Evolutionary conservation across 2,329 filamentous ascomycete genomes (phyloP).

Genomic region (Paraconiothyrium brasiliense): DNA sequence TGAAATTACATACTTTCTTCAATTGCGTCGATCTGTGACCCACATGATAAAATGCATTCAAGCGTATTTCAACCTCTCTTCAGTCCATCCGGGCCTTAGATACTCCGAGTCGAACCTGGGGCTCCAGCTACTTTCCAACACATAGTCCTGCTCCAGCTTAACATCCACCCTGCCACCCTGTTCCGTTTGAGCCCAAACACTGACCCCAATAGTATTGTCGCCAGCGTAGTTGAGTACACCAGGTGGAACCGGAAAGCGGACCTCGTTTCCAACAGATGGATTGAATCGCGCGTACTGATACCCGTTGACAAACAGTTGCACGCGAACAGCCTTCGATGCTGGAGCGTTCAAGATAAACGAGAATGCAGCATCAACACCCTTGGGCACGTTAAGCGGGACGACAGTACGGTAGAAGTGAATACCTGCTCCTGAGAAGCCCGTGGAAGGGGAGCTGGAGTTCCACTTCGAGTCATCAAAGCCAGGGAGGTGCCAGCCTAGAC

Average conservation of each 20-base stretch:
- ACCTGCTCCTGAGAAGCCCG: conserved; percentile 60
- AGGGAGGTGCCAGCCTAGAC: conserved; percentile 68
- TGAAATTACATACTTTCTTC: too few species aligned
- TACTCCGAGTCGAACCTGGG: conserved; percentile 59
- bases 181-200: conserved; percentile 67
- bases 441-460: conserved; percentile 47
- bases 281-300: conserved; percentile 71
- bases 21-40: not conserved
- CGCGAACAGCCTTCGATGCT: conserved; percentile 57
- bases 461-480: conserved; percentile 62
- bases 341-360: conserved; percentile 63
- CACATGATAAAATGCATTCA: conserved; percentile 18
- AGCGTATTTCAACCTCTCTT: conserved; percentile 45
- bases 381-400: conserved; percentile 61
- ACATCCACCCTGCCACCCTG: conserved; percentile 61
- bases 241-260: conserved; percentile 67
- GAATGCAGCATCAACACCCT: conserved; percentile 64
- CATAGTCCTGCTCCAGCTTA: conserved; percentile 64
- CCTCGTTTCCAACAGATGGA: conserved; percentile 69
- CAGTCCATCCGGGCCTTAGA: conserved; percentile 62
- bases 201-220: conserved; percentile 66
- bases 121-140: conserved; percentile 63
- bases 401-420: conserved; percentile 66
- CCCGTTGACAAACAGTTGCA: conserved; percentile 70
- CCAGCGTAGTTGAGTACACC: conserved; percentile 68